Conservation (phyloP, 495 filamentous ascomycete species). For the Aspergillus sclerotiicarbonarius region DNA sequence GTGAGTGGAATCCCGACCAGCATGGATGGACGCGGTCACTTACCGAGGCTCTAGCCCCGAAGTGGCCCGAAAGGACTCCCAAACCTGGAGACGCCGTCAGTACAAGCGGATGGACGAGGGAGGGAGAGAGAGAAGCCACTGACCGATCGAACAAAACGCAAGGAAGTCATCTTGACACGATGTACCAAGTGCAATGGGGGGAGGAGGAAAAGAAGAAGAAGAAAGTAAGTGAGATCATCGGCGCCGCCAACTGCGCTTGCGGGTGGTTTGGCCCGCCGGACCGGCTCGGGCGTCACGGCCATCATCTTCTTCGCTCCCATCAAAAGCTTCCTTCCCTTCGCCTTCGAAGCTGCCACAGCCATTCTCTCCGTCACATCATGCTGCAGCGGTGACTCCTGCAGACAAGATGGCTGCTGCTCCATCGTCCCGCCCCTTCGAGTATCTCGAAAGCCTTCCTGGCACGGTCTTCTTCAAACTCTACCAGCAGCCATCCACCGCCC, state of each 20-base stretch:
- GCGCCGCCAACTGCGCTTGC: conserved; percentile 33
- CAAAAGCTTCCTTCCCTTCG: conserved; percentile 10
- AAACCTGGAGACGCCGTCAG: conserved; percentile 51
- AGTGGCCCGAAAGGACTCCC: conserved; percentile 77
- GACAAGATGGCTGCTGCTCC: conserved; percentile 66
- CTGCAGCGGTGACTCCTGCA: conserved; percentile 34
- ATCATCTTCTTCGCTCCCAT: conserved; percentile 8
- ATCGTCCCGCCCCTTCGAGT: conserved; percentile 65
- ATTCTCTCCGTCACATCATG: conserved; percentile 29
- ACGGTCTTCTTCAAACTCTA: conserved; percentile 88
- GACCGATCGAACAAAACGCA: conserved; percentile 64
- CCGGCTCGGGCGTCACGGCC: conserved; percentile 18
- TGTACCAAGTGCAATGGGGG: neutral
- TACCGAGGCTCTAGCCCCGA: conserved; percentile 89
- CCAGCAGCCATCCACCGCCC: conserved; percentile 89
- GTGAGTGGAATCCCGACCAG: neutral
- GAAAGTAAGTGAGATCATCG: conserved; percentile 25
- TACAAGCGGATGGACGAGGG: too few species aligned
- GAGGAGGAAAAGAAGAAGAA: conserved; percentile 6
- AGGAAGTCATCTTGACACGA: conserved; percentile 47
- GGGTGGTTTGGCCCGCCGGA: conserved; percentile 35
- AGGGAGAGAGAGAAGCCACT: conserved; percentile 12
- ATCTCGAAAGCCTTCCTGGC: conserved; percentile 84
- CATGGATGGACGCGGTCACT: conserved; percentile 11
- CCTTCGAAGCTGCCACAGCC: conserved; percentile 12